Base-by-base conservation (phyloP, 352 stramenopile species). In the Pythium phragmiticola region DNA sequence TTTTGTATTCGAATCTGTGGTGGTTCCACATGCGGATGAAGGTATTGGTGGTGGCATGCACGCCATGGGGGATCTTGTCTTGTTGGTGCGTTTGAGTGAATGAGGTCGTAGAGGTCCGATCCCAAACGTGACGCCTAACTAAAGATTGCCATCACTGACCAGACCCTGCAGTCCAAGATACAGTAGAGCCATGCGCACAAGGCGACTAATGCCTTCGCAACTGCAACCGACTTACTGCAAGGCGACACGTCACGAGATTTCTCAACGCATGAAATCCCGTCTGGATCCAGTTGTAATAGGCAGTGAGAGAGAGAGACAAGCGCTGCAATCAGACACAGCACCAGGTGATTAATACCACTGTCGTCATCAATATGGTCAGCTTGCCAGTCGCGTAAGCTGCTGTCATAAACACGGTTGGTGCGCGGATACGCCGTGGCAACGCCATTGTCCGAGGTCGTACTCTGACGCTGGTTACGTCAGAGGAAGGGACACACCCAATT, bases 341-440 rank as follows among this genome's bases (percentile, higher is more conserved):
- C 21, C 21, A 21, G 21, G 21, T 21, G 21, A 21, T 21, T 21
- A 21, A 21, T 21, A 21, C 21, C 21, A 21, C 26, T 30, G 26
- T 5, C 26, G 26, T 30, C 26, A 30, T 30, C 26, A 30, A 30
- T 5, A 30, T 28, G 7, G 43, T 7, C 37, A 19, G 43, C 43
- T 16, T 50, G 39, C 42, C 42, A 49, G 53, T 60, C 53, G 53
- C 53, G 39, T 60, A 51, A 60, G 53, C 28, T 30, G 49, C 28
- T 60, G 49, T 66, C 53, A 51, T 66, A 50, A 60, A 43, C 60
- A 48, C 3, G 9, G 26, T 34, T 28, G 60, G 60, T 21, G 21
- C 30, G 42, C 50, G 46, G 60, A 55, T 65, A 48, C 48, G 58
- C 58, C 58, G 45, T 42, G 4, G 26, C 26, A 48, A 37, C 13